Evolutionary conservation across 768 basidiomycete genomes (phyloP), one percentile per base, ranked within the genome.

Genomic region (Tulasnella sp.): DNA sequence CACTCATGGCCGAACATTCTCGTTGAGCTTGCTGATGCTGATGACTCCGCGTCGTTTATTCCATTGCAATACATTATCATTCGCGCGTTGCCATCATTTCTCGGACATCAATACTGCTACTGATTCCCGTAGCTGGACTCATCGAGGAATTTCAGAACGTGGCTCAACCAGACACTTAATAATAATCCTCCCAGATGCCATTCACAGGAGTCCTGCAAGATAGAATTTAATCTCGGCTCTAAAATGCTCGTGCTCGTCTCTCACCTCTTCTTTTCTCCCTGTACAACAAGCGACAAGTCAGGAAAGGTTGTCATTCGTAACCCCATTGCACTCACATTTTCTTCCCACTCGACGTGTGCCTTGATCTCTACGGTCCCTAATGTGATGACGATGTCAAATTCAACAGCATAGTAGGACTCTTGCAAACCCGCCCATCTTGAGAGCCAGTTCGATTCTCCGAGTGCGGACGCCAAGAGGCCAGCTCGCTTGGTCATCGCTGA

Each of bases 261-360:
- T 18, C 24, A 54, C 50, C 8, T 54, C 50, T 54, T 8, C 24
- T 54, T 54, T 24, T 18, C 50, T 16, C 50, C 50, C 50, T 37
- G 37, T 54, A 1, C 50, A 54, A 2, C 2, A 16, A 54, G 8
- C 24, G 18, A 54, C 50, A 54, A 18, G 14, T 24, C 14, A 24
- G 2, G 2, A 6, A 6, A 37, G 37, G 18, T 37, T 18, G 24
- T 18, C 24, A 24, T 54, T 8, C 50, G 8, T 54, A 24, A 54
- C 14, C 50, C 24, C 8, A 24, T 18, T 8, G 18, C 18, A 37
- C 40, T 50, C 75, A 42, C 46, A 12, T 76, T 50, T 22, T 76
- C 75, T 41, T 42, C 46, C 75, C 75, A 76, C 41, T 76, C 75
- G 37, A 46, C 28, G 31, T 76, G 4, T 31, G 41, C 34, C 31